These are phyloP conservation scores for Pseudogymnoascus sp. DNA, from an alignment of 2,329 filamentous ascomycete species.

Conservation along the genomic window DNA sequence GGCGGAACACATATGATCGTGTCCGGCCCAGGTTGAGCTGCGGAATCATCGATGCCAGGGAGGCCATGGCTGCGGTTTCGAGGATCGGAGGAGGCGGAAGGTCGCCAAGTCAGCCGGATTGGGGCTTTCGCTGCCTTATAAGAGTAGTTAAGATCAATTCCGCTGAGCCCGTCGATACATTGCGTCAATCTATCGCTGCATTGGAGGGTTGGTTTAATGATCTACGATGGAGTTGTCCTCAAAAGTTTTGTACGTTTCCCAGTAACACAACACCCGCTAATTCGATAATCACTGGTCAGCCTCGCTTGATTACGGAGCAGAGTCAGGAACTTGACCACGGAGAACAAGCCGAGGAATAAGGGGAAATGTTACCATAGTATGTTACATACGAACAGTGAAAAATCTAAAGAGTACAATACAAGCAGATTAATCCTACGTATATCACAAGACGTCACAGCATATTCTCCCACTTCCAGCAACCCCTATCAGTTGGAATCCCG, in stretches of 20 bases:
- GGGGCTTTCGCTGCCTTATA: slow-evolving; percentile 3
- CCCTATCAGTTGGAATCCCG: not conserved
- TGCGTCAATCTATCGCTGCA: slow-evolving; percentile 5
- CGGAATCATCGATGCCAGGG: slow-evolving; percentile 29
- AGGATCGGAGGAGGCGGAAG: slow-evolving; percentile 1
- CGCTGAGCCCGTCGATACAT: not conserved
- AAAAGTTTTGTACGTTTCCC: slow-evolving; percentile 10
- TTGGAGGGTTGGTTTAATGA: not conserved
- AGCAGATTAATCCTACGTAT: not conserved
- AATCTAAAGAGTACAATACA: too few relatives aligned
- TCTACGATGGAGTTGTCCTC: slow-evolving; percentile 4
- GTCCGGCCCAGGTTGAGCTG: slow-evolving; percentile 65
- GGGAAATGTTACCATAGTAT: not conserved
- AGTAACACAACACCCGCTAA: slow-evolving; percentile 6
- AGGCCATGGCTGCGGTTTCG: slow-evolving; percentile 11
- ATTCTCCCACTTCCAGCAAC: not conserved
- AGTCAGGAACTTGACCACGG: not conserved
- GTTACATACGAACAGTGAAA: not conserved
- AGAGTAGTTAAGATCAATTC: slow-evolving; percentile 4
- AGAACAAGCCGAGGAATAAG: not conserved
- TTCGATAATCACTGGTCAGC: not conserved
- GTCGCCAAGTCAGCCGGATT: slow-evolving; percentile 6
- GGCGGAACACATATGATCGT: slow-evolving; percentile 72
- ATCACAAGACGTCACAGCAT: not conserved
- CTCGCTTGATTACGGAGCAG: slow-evolving; percentile 3